Evolutionary conservation across 2,329 filamentous ascomycete species (phyloP).

Genomic region (Fusarium sulawesiense): DNA sequence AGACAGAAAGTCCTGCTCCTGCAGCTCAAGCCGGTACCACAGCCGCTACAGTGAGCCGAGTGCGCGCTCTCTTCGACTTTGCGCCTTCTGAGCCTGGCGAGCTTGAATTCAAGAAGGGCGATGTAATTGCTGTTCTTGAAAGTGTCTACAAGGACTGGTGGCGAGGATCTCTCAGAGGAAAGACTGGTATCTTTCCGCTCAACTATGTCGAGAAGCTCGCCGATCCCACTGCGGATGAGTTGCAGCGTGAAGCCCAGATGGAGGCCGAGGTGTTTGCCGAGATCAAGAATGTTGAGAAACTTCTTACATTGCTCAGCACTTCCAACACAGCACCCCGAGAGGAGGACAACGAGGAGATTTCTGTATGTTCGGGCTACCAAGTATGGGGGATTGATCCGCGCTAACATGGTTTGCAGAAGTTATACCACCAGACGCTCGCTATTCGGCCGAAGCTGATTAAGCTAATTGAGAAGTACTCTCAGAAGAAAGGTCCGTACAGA

Average conservation of each 20-base stretch:
- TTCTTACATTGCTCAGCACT: slow-evolving; percentile 91
- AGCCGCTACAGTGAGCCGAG: slow-evolving; percentile 93
- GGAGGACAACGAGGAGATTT: slow-evolving; percentile 97
- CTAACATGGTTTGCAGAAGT: slow-evolving; percentile 64
- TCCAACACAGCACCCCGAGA: slow-evolving; percentile 82
- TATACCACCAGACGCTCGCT: slow-evolving; percentile 91
- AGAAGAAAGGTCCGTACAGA: slow-evolving; percentile 80
- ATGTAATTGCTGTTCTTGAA: slow-evolving; percentile 96
- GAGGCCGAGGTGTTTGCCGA: slow-evolving; percentile 77
- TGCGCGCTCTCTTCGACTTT: slow-evolving; percentile 94
- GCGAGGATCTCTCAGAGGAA: slow-evolving; percentile 93
- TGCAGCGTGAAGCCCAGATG: slow-evolving; percentile 96
- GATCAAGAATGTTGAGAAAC: slow-evolving; percentile 72
- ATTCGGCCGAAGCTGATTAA: slow-evolving; percentile 98
- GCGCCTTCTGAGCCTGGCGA: slow-evolving; percentile 93
- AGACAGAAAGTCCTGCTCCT: slow-evolving; percentile 58
- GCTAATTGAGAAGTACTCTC: slow-evolving; percentile 97
- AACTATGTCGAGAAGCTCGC: slow-evolving; percentile 99
- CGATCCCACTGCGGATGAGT: slow-evolving; percentile 92
- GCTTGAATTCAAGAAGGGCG: slow-evolving; percentile 94
- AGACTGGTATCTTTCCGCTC: slow-evolving; percentile 96
- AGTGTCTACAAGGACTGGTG: slow-evolving; percentile 99
- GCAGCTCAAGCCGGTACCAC: slow-evolving; percentile 85
- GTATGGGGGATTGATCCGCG: not conserved
- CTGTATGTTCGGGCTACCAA: slow-evolving; percentile 60